Evolutionary conservation across 345 rosid species (phyloP).

Genomic region (Raphanus raphanistrum): DNA sequence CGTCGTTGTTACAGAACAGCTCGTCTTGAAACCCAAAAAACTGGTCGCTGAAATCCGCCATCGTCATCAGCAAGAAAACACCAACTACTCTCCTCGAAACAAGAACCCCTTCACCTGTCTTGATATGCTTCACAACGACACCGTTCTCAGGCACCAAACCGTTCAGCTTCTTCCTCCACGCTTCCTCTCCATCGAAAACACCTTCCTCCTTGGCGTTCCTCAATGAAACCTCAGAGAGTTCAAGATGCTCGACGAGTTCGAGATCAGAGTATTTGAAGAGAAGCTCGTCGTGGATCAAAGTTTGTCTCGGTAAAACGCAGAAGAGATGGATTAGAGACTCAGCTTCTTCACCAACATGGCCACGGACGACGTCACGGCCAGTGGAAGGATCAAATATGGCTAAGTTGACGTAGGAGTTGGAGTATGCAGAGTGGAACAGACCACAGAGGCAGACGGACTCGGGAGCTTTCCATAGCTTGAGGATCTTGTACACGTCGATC

Average conservation of each 20-base stretch:
- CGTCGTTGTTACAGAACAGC: slow-evolving; percentile 60
- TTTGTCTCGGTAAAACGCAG: slow-evolving; percentile 80
- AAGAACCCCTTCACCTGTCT: slow-evolving; percentile 67
- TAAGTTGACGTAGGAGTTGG: slow-evolving; percentile 86
- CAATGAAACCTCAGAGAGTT: slow-evolving; percentile 53
- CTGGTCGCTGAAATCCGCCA: slow-evolving; percentile 96
- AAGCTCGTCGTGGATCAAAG: slow-evolving; percentile 80
- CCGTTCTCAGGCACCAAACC: slow-evolving; percentile 62
- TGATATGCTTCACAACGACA: slow-evolving; percentile 63
- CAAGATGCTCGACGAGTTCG: slow-evolving; percentile 72
- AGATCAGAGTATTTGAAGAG: slow-evolving; percentile 67
- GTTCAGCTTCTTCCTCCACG: slow-evolving; percentile 78
- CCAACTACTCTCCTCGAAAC: slow-evolving; percentile 74
- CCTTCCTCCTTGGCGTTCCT: slow-evolving; percentile 65
- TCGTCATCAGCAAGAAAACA: slow-evolving; percentile 67
- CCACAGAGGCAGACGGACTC: slow-evolving; percentile 87
- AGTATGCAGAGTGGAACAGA: slow-evolving; percentile 92
- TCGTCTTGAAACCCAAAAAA: slow-evolving; percentile 72
- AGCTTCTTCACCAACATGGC: slow-evolving; percentile 77
- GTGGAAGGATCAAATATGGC: slow-evolving; percentile 88
- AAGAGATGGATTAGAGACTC: slow-evolving; percentile 85
- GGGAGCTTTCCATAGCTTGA: slow-evolving; percentile 78
- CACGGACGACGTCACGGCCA: slow-evolving; percentile 77
- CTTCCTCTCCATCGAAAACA: slow-evolving; percentile 54
- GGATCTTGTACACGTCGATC: slow-evolving; percentile 75